A percentile compares a stretch with the other conserved stretches of the same genome.
phyloP scores from a whole-genome alignment of 2,329 filamentous ascomycete genomes.

The Mycosphaerelloides madeirae region DNA sequence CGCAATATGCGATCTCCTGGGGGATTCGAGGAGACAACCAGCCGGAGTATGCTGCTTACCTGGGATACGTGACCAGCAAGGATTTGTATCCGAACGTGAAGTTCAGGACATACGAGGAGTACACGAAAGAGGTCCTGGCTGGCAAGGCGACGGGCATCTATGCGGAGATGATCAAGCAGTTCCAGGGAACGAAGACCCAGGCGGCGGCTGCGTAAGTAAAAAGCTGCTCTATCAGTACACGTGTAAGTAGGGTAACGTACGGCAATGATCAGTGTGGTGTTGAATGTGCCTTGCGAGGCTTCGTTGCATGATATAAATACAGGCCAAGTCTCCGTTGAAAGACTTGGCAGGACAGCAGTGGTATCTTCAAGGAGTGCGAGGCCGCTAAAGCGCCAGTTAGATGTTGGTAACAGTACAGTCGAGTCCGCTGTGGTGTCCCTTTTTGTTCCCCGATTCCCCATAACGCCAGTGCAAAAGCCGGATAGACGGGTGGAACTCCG shows the following conservation, averaged over 20 bases:
- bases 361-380: constrained; percentile 19
- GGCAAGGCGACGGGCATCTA: constrained; percentile 31
- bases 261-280: background rate
- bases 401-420: constrained; percentile 14
- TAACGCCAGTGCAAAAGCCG: constrained; percentile 15
- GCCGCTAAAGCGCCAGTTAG: constrained; percentile 10
- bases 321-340: constrained; percentile 1
- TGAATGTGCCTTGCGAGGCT: background rate
- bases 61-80: constrained; percentile 45
- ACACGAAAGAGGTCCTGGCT: constrained; percentile 38
- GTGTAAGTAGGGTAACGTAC: too few relatives aligned
- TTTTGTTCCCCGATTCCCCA: constrained; percentile 10
- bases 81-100: constrained; percentile 53
- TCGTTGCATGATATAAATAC: constrained; percentile 5
- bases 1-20: constrained; percentile 46
- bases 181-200: constrained; percentile 42
- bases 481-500: background rate
- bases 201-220: background rate
- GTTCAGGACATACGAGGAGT: constrained; percentile 37
- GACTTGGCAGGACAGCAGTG: constrained; percentile 4
- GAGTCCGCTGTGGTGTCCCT: constrained; percentile 15
- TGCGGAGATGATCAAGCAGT: constrained; percentile 41
- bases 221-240: too few relatives aligned
- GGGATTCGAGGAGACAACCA: constrained; percentile 51
- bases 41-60: constrained; percentile 49